Percentiles rank a stretch among this genome's conserved stretches.
phyloP scores from a whole-genome alignment of 352 stramenopile species.

The Phytopythium oedochilum region DNA sequence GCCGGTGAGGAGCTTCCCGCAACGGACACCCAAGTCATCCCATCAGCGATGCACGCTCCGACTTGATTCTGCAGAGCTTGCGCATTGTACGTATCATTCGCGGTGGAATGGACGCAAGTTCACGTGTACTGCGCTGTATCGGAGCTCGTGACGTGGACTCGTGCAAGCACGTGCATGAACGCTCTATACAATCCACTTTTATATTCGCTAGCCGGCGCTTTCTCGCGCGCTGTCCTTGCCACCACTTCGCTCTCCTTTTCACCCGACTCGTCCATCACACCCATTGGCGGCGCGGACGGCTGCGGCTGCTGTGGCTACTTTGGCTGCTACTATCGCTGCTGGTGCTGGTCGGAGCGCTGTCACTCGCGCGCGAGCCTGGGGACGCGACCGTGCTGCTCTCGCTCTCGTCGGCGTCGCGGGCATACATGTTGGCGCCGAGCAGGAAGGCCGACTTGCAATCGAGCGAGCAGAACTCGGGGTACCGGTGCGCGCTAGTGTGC shows the following conservation, averaged over 20 bases:
- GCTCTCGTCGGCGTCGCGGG: background rate
- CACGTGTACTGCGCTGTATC: too few species aligned
- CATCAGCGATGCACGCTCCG: background rate
- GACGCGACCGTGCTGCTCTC: background rate
- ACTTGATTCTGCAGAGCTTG: too few species aligned
- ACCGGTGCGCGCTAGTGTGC: constrained; percentile 20
- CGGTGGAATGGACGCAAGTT: too few species aligned
- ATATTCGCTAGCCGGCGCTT: too few species aligned
- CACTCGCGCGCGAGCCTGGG: background rate
- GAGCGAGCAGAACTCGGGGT: constrained; percentile 29
- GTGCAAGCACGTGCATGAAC: too few species aligned
- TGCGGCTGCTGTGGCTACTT: background rate
- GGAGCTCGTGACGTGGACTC: too few species aligned
- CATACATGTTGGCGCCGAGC: constrained; percentile 10
- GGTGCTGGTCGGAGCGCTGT: background rate
- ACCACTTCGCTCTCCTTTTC: too few species aligned
- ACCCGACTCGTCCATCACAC: too few species aligned
- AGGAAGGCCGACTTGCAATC: constrained; percentile 40
- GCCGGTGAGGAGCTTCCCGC: background rate
- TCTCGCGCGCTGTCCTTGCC: too few species aligned
- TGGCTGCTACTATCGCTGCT: background rate
- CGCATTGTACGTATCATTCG: background rate
- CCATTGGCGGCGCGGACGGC: too few species aligned
- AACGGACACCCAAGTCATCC: background rate
- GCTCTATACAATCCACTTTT: too few species aligned